A percentile compares a stretch with the other conserved stretches of the same genome.
phyloP scores from a whole-genome alignment of 2,329 filamentous ascomycete species.

The Aspergillus ochraceus region DNA sequence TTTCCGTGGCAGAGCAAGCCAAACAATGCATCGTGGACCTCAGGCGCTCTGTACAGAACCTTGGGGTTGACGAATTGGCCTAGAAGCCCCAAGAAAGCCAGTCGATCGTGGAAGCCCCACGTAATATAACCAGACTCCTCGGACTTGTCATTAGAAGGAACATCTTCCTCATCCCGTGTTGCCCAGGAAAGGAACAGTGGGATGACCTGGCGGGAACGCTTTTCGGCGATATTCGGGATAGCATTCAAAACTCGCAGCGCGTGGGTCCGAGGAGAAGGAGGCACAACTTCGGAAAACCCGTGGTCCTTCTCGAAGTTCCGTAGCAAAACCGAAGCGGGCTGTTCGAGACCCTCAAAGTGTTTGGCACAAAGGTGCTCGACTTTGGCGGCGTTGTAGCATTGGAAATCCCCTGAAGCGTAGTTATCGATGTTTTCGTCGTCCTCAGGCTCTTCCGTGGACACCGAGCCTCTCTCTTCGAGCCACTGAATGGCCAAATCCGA shows the following conservation, averaged over 20 bases:
- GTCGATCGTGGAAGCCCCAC: constrained; percentile 67
- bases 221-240: constrained; percentile 77
- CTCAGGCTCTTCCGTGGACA: constrained; percentile 21
- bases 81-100: constrained; percentile 78
- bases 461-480: constrained; percentile 53
- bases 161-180: constrained; percentile 51
- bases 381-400: constrained; percentile 73
- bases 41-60: constrained; percentile 73
- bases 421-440: constrained; percentile 26
- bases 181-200: constrained; percentile 84
- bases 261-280: constrained; percentile 65
- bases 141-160: constrained; percentile 18
- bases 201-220: constrained; percentile 77
- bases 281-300: constrained; percentile 27
- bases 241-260: constrained; percentile 76
- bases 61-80: constrained; percentile 82
- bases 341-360: constrained; percentile 54
- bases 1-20: constrained; percentile 83
- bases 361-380: constrained; percentile 56
- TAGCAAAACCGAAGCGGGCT: constrained; percentile 60
- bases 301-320: constrained; percentile 66
- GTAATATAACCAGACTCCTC: constrained; percentile 22
- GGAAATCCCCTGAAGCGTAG: constrained; percentile 59
- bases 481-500: constrained; percentile 74
- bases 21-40: constrained; percentile 75